Conservation (phyloP, 1,139 yeast genomes). For the Hansenula sp. region DNA sequence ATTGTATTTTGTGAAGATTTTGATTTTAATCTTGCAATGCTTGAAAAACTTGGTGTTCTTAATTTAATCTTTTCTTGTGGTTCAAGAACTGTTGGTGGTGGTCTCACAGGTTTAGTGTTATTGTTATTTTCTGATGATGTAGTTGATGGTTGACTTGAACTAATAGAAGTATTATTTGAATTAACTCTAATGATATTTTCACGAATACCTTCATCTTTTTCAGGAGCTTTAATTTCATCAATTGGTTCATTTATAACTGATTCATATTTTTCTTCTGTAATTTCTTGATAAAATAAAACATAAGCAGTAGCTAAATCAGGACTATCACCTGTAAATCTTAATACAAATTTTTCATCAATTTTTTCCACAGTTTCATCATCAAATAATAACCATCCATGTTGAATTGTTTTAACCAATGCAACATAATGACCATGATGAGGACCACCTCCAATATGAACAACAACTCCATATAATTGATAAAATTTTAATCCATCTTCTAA, state of each 20-base stretch:
- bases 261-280: constrained; percentile 25
- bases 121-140: neutral
- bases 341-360: constrained; percentile 78
- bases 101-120: neutral
- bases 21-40: neutral
- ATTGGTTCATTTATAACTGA: neutral
- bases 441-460: constrained; percentile 95
- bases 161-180: neutral
- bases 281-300: constrained; percentile 67
- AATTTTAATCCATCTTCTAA: constrained; percentile 35
- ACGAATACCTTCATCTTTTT: neutral
- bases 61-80: constrained; percentile 1
- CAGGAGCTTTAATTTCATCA: neutral
- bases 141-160: constrained; percentile 1
- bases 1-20: neutral
- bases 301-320: constrained; percentile 91
- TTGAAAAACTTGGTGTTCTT: constrained; percentile 3
- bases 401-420: constrained; percentile 73
- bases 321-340: constrained; percentile 84
- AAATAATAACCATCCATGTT: constrained; percentile 83
- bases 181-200: constrained; percentile 1
- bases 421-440: constrained; percentile 98
- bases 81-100: neutral
- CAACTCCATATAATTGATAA: constrained; percentile 81
- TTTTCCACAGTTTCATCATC: constrained; percentile 95